A percentile compares a stretch with the other conserved stretches of the same genome.
These are phyloP conservation scores for Themeda triandra DNA, from an alignment of 176 grass and related monocot species.

Conservation along the genomic window DNA sequence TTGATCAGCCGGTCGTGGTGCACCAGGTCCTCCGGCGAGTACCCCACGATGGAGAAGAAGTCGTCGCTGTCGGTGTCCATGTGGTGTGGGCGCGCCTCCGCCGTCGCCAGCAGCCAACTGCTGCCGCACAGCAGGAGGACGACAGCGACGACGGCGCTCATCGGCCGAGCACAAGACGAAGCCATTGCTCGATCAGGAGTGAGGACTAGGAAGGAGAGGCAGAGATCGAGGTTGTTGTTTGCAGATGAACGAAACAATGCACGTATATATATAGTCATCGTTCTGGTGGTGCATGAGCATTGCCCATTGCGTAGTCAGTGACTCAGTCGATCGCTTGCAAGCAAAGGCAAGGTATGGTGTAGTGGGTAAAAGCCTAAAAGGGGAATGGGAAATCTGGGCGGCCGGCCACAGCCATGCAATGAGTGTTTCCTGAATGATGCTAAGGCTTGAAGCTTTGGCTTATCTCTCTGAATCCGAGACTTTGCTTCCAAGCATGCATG, in stretches of 20 bases:
- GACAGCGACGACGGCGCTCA: too few species aligned
- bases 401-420: neutral
- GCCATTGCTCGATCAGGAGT: too few species aligned
- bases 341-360: constrained; percentile 21
- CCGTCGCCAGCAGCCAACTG: neutral
- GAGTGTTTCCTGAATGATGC: constrained; percentile 51
- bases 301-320: too few species aligned
- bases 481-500: constrained; percentile 50
- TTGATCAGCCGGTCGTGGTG: constrained; percentile 54
- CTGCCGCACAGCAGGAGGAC: constrained; percentile 10
- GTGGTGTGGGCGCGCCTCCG: constrained; percentile 14
- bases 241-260: constrained; percentile 8
- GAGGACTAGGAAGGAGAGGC: neutral
- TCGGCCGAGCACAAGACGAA: constrained; percentile 13
- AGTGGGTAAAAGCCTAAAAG: neutral
- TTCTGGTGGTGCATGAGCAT: neutral
- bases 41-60: constrained; percentile 72
- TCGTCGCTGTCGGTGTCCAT: neutral
- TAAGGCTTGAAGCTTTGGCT: constrained; percentile 58
- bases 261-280: constrained; percentile 35
- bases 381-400: too few species aligned
- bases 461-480: constrained; percentile 11
- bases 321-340: constrained; percentile 49
- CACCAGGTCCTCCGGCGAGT: constrained; percentile 51
- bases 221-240: neutral